Base-by-base conservation (phyloP, 371 early-diverging fungal genomes). In the Circinella umbellata region DNA sequence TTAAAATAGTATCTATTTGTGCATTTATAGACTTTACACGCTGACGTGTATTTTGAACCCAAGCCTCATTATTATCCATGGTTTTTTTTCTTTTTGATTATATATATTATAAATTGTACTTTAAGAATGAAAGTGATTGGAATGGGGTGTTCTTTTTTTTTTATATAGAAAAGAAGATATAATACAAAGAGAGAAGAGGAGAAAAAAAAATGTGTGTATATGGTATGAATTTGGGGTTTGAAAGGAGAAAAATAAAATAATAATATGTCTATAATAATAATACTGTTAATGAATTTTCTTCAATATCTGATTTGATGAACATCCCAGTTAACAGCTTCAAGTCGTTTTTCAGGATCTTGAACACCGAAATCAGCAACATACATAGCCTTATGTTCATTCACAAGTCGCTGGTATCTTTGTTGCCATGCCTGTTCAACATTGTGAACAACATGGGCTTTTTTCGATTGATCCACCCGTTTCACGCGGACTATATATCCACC, bases 401-500 rank as follows among this genome's bases (percentile, higher is more conserved):
- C 47, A n/a, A 66, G 46, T 14, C 54, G 34, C 1, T 27, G 27
- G n/a, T 54, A 57, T 15, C 42, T 34, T 18, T 46, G 15, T n/a
- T 46, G 36, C 70, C 70, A 70, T 3, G 47, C 65, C 9, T 65
- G 37, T 17, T 68, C 75, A 11, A 70, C 60, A 9, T 47, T 36
- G 17, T 38, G 38, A 9, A 47, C 64, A 13, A 64, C 70, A 2
- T 27, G n/a, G 4, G 54, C 60, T 38, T 61, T 47, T 38, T 61
- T 57, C 0, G 51, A 53, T 14, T 76, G 73, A 67, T 90, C 78
- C 11, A 92, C 84, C 39, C 70, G 59, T 66, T 92, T 93, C 20
- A 88, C 83, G 6, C 76, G 77, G 3, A 88, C 75, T 13, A 65
- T 74, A 69, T 93, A 92, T 0, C 86, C 82, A 3, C 89, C 90